A percentile compares a stretch with the other conserved stretches of the same genome.
phyloP scores from a whole-genome alignment of 1,284 basidiomycete species.

The Wallemia mellicola region DNA sequence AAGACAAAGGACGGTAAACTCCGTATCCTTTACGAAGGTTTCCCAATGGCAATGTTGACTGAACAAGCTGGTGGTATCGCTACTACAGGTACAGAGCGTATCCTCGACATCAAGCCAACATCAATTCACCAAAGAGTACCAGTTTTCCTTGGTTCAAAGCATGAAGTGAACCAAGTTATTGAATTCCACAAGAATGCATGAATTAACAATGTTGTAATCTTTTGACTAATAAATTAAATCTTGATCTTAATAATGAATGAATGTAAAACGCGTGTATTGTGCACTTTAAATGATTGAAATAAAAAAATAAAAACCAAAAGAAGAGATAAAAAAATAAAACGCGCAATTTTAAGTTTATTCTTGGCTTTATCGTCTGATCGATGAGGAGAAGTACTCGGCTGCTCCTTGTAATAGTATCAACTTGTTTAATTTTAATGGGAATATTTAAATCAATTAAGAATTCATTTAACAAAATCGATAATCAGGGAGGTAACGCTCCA shows the following conservation, averaged over 20 bases:
- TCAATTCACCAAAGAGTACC: slow-evolving; percentile 74
- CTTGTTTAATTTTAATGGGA: neutral
- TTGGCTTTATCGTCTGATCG: no score
- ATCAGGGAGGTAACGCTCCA: neutral
- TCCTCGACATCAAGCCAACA: slow-evolving; percentile 72
- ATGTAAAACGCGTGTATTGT: no score
- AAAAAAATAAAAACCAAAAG: no score
- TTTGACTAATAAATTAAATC: neutral
- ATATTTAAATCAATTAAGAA: neutral
- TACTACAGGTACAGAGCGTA: slow-evolving; percentile 69
- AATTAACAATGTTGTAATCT: neutral
- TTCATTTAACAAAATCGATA: neutral
- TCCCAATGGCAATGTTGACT: slow-evolving; percentile 93
- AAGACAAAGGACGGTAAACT: slow-evolving; percentile 91
- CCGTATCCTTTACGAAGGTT: slow-evolving; percentile 83
- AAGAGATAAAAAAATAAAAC: no score
- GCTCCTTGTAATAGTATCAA: no score
- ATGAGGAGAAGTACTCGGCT: no score
- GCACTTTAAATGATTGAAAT: no score
- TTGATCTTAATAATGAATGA: no score
- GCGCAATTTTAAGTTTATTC: no score
- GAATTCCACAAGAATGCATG: neutral
- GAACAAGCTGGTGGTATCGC: slow-evolving; percentile 94
- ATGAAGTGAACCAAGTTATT: slow-evolving; percentile 33
- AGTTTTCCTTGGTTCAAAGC: slow-evolving; percentile 76